A percentile compares a stretch with the other conserved stretches of the same genome.
Evolutionary conservation across 31 red algal species (phyloP).

Genomic region (Odonthalia washingtoniensis): DNA sequence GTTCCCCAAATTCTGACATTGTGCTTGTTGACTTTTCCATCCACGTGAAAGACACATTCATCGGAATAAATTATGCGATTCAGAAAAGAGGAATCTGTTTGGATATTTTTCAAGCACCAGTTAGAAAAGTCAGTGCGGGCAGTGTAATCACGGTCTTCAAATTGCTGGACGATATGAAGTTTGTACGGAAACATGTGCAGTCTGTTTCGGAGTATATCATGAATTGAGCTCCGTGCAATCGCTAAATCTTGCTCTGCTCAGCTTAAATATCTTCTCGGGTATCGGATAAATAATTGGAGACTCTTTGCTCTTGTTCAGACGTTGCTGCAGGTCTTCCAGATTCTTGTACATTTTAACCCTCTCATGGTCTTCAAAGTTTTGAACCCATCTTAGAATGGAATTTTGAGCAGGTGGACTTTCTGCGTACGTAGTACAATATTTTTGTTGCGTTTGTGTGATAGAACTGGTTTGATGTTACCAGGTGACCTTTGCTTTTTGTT

Average conservation of each 20-base stretch:
- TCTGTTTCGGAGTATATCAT: too few relatives aligned
- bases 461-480: too few relatives aligned
- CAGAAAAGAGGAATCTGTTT: background rate
- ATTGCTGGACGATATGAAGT: too few relatives aligned
- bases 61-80: background rate
- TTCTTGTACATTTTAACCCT: background rate
- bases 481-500: background rate
- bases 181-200: too few relatives aligned
- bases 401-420: background rate
- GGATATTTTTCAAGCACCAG: slow-evolving; percentile 1
- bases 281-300: background rate
- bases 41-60: too few relatives aligned
- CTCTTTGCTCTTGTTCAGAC: background rate
- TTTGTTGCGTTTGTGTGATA: too few relatives aligned
- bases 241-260: too few relatives aligned
- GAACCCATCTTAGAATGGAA: background rate
- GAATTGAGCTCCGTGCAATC: too few relatives aligned
- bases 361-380: background rate
- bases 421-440: background rate
- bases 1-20: too few relatives aligned
- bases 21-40: too few relatives aligned
- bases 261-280: background rate
- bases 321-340: too few relatives aligned
- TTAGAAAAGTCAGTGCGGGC: background rate
- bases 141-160: background rate